Evolutionary conservation across 108 stramenopile species (phyloP), one percentile per base, ranked within the genome.

Genomic region (Cyclotella baltica): DNA sequence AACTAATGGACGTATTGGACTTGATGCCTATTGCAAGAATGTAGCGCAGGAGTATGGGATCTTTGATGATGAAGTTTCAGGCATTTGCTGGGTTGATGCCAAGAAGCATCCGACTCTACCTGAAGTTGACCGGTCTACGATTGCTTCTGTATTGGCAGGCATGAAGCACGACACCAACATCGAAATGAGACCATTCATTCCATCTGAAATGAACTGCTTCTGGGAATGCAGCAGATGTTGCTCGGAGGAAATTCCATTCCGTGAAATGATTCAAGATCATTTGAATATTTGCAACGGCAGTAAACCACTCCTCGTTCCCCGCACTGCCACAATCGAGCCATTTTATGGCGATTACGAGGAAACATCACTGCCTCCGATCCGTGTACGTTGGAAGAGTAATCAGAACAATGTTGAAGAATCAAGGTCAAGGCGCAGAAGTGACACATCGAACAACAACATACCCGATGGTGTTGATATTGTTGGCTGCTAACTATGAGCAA

Each of bases 161-260:
- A 76, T 82, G 81, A 75, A 72, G 52, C 62, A 72, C 31, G 67
- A 71, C 31, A 52, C 67, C 29, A 80, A 76, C 34, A 71, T 80
- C 43, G 83, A 80, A 29, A 40, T 27, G 20, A 33, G 67, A 46
- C 62, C 76, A 25, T 86, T 83, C 33, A 46, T 76, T 8, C 80
- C 63, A 43, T 75, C 67, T 20, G 75, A 75, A 0, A 83, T 76
- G 35, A 29, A 71, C 20, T 57, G 83, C 53, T 86, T 86, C 62
- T 86, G 85, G 85, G 85, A 86, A 53, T 86, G 85, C 55, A 70
- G 43, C 38, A 46, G 57, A 28, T 86, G 85, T 37, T 67, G 77
- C 22, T 70, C 72, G 9, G 72, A 83, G 69, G 82, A 78, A 0
- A 67, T 80, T 20, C 62, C 68, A 6, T 83, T 67, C 27, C 56